Base-by-base conservation (phyloP, 495 filamentous ascomycete genomes). In the Neurospora sp. region DNA sequence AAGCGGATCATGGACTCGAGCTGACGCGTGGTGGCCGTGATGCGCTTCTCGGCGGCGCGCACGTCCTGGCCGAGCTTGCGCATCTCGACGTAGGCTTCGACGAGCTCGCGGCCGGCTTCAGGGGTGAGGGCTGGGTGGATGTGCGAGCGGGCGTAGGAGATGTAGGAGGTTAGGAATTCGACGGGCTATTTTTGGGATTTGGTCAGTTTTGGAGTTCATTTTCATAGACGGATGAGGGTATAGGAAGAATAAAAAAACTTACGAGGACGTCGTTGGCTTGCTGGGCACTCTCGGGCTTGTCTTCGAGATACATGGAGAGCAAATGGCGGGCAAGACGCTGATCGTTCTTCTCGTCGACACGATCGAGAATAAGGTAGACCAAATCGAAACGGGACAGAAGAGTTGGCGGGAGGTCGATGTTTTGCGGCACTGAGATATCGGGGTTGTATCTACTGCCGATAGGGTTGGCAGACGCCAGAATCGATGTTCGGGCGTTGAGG, bases 371-470 rank as follows among this genome's bases (percentile, higher is more conserved):
- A 4, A 99, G 89, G 78, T 98, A 99, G 71, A 99, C 96, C 38
- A 99, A 84, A 80, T 99, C 96, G 80, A 99, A 99, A 82, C 96
- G 90, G 10, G 94, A 97, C 39, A 99, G 89, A 18, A 99, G 84
- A 2, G 96, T 99, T 2, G 96, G 96, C 4, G 96, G 96, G 12
- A 99, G 88, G 78, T 99, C 96, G 76, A 99, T 99, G 82, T 99
- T 99, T 77, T 97, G 94, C 2, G 96, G 96, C 70, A 99, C 95
- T 0, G 96, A 94, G 4, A 99, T 83, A 79, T 96, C 95, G 16
- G 93, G 92, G 76, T 99, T 98, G 85, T 99, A 99, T 78, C 96
- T 93, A 81, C 92, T 96, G 73, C 96, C 96, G 77, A 99, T 98
- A 9, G 96, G 96, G 81, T 99, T 99, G 78, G 96, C 96, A 12